Conservation (phyloP, 176 grass and related monocot genomes). For the Oryza officinalis region DNA sequence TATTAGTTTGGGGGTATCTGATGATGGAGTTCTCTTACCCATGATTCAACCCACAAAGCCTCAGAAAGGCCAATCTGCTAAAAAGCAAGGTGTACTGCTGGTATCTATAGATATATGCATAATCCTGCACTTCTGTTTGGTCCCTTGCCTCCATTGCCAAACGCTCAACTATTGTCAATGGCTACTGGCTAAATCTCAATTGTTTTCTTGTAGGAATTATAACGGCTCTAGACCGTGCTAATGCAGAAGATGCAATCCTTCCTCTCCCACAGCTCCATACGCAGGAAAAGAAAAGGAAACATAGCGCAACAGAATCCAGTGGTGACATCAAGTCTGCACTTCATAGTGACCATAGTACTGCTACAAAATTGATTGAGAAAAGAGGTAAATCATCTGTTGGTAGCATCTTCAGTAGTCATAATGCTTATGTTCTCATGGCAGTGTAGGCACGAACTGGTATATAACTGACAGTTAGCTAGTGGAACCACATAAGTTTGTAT, state of each 20-base stretch:
- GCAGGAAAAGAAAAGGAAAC: slow-evolving; percentile 92
- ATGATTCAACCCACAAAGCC: slow-evolving; percentile 31
- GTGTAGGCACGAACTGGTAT: not conserved
- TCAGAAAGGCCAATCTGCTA: slow-evolving; percentile 55
- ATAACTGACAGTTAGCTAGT: not conserved
- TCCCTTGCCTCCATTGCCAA: slow-evolving; percentile 15
- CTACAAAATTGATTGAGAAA: slow-evolving; percentile 45
- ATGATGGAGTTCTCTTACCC: slow-evolving; percentile 80
- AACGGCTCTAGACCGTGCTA: slow-evolving; percentile 81
- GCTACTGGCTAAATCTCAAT: slow-evolving; percentile 34
- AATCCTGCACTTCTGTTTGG: slow-evolving; percentile 12
- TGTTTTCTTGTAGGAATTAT: slow-evolving; percentile 51
- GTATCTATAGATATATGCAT: not conserved
- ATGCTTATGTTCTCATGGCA: not conserved
- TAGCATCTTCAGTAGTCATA: slow-evolving; percentile 9
- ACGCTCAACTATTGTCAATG: not conserved
- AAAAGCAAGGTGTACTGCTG: slow-evolving; percentile 60
- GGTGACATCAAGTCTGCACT: slow-evolving; percentile 37
- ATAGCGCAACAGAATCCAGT: slow-evolving; percentile 43
- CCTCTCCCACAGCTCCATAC: slow-evolving; percentile 80
- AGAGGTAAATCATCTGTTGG: slow-evolving; percentile 50
- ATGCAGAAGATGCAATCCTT: slow-evolving; percentile 88
- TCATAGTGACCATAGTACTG: slow-evolving; percentile 35
- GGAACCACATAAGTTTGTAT: not conserved
- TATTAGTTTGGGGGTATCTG: slow-evolving; percentile 64